Percentiles rank a stretch among this genome's conserved stretches.
Evolutionary conservation across 371 early-diverging fungal genomes (phyloP).

Genomic region (Lichtheimia ornata): DNA sequence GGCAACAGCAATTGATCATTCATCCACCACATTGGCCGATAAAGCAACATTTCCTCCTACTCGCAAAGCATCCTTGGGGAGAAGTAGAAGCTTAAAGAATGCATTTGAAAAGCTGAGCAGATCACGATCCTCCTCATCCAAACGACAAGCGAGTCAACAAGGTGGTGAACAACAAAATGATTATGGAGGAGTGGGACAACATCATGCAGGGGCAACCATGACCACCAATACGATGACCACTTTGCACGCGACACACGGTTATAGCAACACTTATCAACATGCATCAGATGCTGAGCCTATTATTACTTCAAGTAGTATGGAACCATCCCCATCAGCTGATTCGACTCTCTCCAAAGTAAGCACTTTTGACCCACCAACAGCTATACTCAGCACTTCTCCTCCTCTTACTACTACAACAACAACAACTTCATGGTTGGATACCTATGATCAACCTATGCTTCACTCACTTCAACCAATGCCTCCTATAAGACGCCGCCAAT

Average conservation of each 20-base stretch:
- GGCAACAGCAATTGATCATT: neutral
- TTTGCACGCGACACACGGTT: too few relatives aligned
- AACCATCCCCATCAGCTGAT: slow-evolving; percentile 7
- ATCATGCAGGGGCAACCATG: too few relatives aligned
- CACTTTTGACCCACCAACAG: slow-evolving; percentile 4
- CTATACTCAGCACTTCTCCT: neutral
- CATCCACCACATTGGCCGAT: neutral
- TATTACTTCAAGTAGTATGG: neutral
- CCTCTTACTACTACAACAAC: too few relatives aligned
- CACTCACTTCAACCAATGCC: neutral
- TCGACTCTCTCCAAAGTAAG: slow-evolving; percentile 14
- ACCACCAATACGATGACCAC: too few relatives aligned
- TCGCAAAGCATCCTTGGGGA: neutral
- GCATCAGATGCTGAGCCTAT: neutral
- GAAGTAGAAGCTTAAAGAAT: slow-evolving; percentile 28
- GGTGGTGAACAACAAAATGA: too few relatives aligned
- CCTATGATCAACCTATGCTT: neutral
- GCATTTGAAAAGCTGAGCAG: slow-evolving; percentile 19
- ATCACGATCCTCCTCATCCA: too few relatives aligned
- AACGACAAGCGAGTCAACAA: too few relatives aligned
- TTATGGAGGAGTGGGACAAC: too few relatives aligned
- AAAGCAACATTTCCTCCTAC: neutral
- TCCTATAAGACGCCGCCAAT: slow-evolving; percentile 1
- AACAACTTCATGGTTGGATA: slow-evolving; percentile 3
- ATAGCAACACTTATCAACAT: neutral